Evolutionary conservation across 352 stramenopile genomes (phyloP), one percentile per base, ranked within the genome.

Genomic region (Phytophthora sp.): DNA sequence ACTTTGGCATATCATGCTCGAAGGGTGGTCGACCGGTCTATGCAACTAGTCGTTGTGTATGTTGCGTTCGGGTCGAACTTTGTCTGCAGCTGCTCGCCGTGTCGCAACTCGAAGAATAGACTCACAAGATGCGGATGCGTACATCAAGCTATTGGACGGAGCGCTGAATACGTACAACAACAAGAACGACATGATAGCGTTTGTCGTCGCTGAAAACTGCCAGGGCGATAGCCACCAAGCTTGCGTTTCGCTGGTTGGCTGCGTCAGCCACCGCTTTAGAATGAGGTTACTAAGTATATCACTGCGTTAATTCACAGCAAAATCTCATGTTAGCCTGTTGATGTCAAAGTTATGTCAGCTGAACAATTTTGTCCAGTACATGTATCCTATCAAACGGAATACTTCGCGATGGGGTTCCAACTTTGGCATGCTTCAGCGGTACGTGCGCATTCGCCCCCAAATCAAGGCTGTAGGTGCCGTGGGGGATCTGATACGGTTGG

Each of bases 111-210:
- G 21, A 65, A 4, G 31, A 61, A 2, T n/a, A n/a, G 53, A 31
- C 1, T 35, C 1, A 33, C n/a, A 49, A 38, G 33, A 41, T 20
- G 58, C 58, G 3, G 58, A 73, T 35, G 39, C 47, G 21, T 59
- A 66, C 31, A 46, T 52, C 1, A 36, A 58, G 35, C 11, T 51
- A 2, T 33, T 73, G 0, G 33, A 53, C 1, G 24, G 23, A 16
- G 47, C 69, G 7, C 47, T 73, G 3, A n/a, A 21, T 30, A 53
- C 58, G 0, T 73, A 69, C 47, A 20, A 42, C 39, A 69, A 63
- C 46, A 47, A 7, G 0, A 9, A 53, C 11, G 21, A 20, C 9
- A 61, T 65, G 52, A 30, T 68, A 9, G 52, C 39, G 1, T 63
- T 54, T 15, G 9, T 63, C 21, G 20, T 54, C 8, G 33, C 20